Evolutionary conservation across 768 basidiomycete genomes (phyloP).

Genomic region (Grammothele lineata): DNA sequence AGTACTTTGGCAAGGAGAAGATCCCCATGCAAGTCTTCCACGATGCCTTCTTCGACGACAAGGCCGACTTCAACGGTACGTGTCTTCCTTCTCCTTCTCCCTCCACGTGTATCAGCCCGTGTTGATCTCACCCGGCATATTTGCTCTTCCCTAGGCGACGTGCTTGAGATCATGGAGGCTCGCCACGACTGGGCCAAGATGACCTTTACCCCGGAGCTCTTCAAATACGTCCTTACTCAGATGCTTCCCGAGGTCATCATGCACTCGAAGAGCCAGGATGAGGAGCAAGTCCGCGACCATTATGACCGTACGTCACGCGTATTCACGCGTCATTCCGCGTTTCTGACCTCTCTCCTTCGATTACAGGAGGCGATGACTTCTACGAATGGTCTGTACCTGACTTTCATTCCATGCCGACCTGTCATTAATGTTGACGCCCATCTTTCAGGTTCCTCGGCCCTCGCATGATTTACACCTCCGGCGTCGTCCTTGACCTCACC

Average conservation of each 20-base stretch:
- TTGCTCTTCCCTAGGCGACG: conserved; percentile 58
- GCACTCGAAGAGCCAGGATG: conserved; percentile 89
- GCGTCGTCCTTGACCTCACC: conserved; percentile 70
- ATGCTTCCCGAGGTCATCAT: conserved; percentile 92
- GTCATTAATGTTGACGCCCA: neutral
- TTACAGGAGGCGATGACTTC: conserved; percentile 87
- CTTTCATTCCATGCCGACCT: neutral
- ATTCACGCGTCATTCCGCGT: conserved; percentile 8
- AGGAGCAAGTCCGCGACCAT: conserved; percentile 92
- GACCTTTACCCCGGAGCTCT: conserved; percentile 84
- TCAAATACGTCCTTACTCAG: conserved; percentile 87
- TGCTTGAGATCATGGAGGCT: conserved; percentile 89
- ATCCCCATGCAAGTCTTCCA: conserved; percentile 98
- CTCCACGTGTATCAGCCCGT: conserved; percentile 5
- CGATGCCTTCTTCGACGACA: conserved; percentile 95
- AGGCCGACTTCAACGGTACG: conserved; percentile 92
- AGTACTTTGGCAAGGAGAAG: conserved; percentile 82
- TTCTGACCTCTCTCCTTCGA: conserved; percentile 3
- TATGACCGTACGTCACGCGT: conserved; percentile 71
- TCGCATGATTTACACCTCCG: conserved; percentile 97
- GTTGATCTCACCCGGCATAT: conserved; percentile 1
- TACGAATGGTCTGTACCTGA: conserved; percentile 65
- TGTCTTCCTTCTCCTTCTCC: conserved; percentile 6
- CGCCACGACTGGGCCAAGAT: conserved; percentile 96
- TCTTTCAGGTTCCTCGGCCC: conserved; percentile 80